phyloP scores from a whole-genome alignment of 2,329 filamentous ascomycete species.

The Atkinsonella texensis region DNA sequence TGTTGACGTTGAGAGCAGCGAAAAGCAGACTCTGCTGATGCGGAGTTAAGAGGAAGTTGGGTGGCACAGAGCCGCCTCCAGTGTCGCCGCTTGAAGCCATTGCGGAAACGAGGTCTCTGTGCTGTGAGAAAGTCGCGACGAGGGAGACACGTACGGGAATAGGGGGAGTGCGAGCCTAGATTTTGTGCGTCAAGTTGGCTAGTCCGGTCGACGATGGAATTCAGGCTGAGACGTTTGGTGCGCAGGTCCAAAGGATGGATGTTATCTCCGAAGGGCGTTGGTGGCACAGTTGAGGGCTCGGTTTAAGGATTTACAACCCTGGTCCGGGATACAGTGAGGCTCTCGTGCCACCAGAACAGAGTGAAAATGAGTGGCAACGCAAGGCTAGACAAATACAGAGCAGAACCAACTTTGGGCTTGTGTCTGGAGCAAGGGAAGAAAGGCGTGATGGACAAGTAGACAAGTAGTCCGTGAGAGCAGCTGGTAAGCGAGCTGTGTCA shows the following conservation, averaged over 20 bases:
- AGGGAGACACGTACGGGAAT: background rate
- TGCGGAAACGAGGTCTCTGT: background rate
- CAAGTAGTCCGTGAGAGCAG: constrained; percentile 4
- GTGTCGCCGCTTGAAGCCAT: constrained; percentile 41
- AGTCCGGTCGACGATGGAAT: background rate
- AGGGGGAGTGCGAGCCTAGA: background rate
- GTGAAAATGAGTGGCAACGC: background rate
- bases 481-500: constrained; percentile 3
- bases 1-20: constrained; percentile 65
- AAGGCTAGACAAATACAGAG: background rate
- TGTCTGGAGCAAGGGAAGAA: background rate
- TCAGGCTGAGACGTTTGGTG: background rate
- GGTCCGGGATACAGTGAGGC: background rate
- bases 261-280: background rate
- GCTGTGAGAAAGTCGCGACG: background rate
- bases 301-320: background rate
- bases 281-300: background rate
- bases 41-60: constrained; percentile 57
- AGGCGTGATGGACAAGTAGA: constrained; percentile 2
- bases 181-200: background rate
- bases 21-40: constrained; percentile 67
- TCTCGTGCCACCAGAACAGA: background rate
- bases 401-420: background rate
- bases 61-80: constrained; percentile 27
- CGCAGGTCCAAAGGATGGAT: background rate